Conservation (phyloP, 257 asterid species). For the Agastache rugosa region DNA sequence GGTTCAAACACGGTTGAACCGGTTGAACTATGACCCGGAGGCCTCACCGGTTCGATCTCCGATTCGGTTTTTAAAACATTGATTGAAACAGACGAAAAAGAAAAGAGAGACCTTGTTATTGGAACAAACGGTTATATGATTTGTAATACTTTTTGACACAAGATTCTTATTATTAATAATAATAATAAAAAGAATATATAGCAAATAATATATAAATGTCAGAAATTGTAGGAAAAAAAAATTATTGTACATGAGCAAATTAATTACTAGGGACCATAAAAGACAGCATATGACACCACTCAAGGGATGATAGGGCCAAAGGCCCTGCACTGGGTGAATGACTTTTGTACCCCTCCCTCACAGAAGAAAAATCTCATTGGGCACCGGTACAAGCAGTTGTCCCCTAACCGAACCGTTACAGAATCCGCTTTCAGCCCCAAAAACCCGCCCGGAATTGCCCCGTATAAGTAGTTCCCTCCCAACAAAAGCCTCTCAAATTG, state of each 20-base stretch:
- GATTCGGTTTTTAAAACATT: too few relatives aligned
- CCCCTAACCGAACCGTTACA: slow-evolving; percentile 67
- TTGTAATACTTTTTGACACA: too few relatives aligned
- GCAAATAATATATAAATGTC: neutral
- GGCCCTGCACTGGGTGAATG: slow-evolving; percentile 67
- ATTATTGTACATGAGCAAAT: slow-evolving; percentile 29
- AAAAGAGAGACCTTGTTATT: too few relatives aligned
- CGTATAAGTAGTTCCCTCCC: slow-evolving; percentile 81
- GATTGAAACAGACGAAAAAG: too few relatives aligned
- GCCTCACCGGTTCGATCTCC: too few relatives aligned
- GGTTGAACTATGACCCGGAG: too few relatives aligned
- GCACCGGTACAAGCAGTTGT: slow-evolving; percentile 85
- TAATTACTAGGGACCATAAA: slow-evolving; percentile 39
- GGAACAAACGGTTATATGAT: too few relatives aligned
- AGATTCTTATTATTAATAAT: too few relatives aligned
- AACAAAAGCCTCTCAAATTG: slow-evolving; percentile 72
- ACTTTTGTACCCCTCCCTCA: slow-evolving; percentile 83
- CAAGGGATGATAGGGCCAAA: slow-evolving; percentile 71
- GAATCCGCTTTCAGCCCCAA: slow-evolving; percentile 75
- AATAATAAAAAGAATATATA: neutral
- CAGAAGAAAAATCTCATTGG: slow-evolving; percentile 75
- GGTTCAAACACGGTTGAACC: too few relatives aligned
- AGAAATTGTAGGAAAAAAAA: neutral
- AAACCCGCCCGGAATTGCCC: slow-evolving; percentile 80
- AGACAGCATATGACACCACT: slow-evolving; percentile 35